These are phyloP conservation scores for Fraxinus pennsylvanica DNA, from an alignment of 257 asterid genomes.

Conservation along the genomic window DNA sequence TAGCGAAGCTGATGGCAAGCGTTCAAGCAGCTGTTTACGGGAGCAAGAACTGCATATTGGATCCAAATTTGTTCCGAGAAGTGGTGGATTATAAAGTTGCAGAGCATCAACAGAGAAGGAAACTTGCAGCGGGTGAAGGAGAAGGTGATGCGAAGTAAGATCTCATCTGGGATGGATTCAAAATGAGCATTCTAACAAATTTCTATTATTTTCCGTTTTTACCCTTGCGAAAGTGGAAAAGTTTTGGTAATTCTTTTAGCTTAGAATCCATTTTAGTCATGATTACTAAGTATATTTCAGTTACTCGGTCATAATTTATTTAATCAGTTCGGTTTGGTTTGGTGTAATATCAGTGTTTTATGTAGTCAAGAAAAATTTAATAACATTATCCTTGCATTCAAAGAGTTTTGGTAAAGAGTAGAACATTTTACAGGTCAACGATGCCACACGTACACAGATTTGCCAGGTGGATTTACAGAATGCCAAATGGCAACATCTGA, in stretches of 20 bases:
- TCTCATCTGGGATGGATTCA: not conserved
- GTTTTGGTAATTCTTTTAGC: conserved; percentile 23
- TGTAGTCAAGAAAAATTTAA: too few species aligned
- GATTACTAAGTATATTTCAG: not conserved
- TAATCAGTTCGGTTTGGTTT: not conserved
- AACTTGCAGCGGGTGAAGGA: conserved; percentile 40
- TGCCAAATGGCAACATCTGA: too few species aligned
- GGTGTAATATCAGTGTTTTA: not conserved
- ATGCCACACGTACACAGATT: too few species aligned
- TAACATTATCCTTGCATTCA: not conserved
- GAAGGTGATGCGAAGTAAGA: conserved; percentile 14
- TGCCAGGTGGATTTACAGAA: too few species aligned
- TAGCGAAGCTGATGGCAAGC: conserved; percentile 91
- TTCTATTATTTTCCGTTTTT: conserved; percentile 24
- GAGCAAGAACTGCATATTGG: conserved; percentile 72
- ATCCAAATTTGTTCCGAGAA: conserved; percentile 67
- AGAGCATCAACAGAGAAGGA: conserved; percentile 89
- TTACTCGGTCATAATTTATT: not conserved
- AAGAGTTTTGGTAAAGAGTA: not conserved
- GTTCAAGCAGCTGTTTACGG: conserved; percentile 98
- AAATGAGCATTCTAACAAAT: not conserved
- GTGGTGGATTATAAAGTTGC: conserved; percentile 90
- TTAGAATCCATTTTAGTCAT: conserved; percentile 2
- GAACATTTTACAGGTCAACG: too few species aligned
- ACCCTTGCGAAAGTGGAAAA: conserved; percentile 25